Percentiles rank a stretch among this genome's conserved stretches.
phyloP scores from a whole-genome alignment of 352 stramenopile species.

The Lagenidium giganteum region DNA sequence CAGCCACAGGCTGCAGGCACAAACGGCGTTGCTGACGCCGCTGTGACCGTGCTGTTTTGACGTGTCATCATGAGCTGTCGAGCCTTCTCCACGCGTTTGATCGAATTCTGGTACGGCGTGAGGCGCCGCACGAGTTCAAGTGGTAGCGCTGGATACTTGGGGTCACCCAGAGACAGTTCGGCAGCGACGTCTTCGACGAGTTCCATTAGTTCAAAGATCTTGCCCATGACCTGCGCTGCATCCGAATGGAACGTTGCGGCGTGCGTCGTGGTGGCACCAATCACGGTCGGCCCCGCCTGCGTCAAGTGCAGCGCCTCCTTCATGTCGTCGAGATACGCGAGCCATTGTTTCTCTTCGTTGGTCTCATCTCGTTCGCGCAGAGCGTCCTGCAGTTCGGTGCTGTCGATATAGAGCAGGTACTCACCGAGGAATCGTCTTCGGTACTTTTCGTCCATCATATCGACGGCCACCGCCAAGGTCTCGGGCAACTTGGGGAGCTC shows the following conservation, averaged over 20 bases:
- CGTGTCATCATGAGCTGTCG: constrained; percentile 32
- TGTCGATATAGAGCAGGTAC: constrained; percentile 49
- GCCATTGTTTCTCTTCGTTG: constrained; percentile 55
- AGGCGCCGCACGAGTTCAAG: constrained; percentile 21
- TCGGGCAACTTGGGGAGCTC: constrained; percentile 32
- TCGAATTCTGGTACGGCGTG: constrained; percentile 28
- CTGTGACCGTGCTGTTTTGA: not conserved
- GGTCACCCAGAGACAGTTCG: constrained; percentile 37
- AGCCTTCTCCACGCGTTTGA: constrained; percentile 41
- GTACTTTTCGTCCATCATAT: constrained; percentile 35
- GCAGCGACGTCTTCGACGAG: constrained; percentile 49
- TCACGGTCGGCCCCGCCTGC: not conserved
- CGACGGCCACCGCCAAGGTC: constrained; percentile 32
- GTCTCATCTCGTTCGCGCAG: constrained; percentile 41
- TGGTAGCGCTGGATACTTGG: constrained; percentile 13
- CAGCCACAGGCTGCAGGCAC: no score
- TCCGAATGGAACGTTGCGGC: constrained; percentile 38
- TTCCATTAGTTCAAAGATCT: constrained; percentile 48
- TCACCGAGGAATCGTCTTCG: constrained; percentile 43
- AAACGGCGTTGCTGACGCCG: not conserved
- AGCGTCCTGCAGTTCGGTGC: constrained; percentile 44
- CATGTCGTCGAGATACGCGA: constrained; percentile 43
- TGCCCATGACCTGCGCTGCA: constrained; percentile 40
- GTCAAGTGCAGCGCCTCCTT: constrained; percentile 27
- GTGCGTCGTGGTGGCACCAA: no score